These are phyloP conservation scores for Wickerhamomyces xylosicus DNA, from an alignment of 805 yeast species.

Conservation along the genomic window DNA sequence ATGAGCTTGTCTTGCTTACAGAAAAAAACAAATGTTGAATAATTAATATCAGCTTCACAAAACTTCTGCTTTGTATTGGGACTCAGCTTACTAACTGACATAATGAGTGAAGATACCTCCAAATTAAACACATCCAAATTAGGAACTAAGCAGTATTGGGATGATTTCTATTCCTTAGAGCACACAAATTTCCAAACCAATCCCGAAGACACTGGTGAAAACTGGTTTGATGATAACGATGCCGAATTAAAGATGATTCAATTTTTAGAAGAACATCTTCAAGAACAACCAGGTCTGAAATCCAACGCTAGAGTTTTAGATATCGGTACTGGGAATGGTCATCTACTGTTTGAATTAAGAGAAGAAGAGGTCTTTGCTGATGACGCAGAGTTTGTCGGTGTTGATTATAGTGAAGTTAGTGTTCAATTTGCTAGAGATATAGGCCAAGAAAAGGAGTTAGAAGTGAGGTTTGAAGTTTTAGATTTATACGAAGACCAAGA, in stretches of 20 bases:
- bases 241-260: constrained; percentile 82
- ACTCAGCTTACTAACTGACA: too few relatives aligned
- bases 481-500: constrained; percentile 48
- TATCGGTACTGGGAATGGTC: constrained; percentile 96
- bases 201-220: constrained; percentile 83
- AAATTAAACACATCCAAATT: constrained; percentile 66
- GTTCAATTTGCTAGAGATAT: constrained; percentile 62
- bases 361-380: constrained; percentile 42
- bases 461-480: constrained; percentile 47
- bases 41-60: too few relatives aligned
- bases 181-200: constrained; percentile 60
- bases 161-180: constrained; percentile 71
- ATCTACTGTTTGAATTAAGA: constrained; percentile 57
- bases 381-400: constrained; percentile 51
- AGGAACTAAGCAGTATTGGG: constrained; percentile 91
- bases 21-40: too few relatives aligned
- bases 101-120: constrained; percentile 28
- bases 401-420: constrained; percentile 83
- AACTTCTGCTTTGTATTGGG: too few relatives aligned
- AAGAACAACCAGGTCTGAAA: constrained; percentile 22
- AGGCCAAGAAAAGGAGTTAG: constrained; percentile 30
- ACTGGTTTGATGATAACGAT: constrained; percentile 94
- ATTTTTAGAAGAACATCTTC: constrained; percentile 45
- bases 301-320: constrained; percentile 45
- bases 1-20: too few relatives aligned